Percentiles rank a stretch among this genome's conserved stretches.
Conservation (phyloP, 2,329 filamentous ascomycete genomes). For the Botrytis tulipae region DNA sequence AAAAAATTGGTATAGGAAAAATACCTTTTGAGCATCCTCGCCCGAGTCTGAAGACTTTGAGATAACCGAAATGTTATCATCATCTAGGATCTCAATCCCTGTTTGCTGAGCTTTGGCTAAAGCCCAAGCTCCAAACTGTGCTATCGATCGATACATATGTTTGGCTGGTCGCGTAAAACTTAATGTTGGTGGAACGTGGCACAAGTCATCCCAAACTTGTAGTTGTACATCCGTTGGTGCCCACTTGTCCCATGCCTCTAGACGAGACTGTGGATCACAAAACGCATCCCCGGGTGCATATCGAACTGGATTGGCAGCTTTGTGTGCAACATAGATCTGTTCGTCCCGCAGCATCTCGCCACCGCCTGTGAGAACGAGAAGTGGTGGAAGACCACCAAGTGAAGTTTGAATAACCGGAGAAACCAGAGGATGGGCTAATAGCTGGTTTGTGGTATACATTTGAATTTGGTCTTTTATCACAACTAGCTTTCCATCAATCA, state of each 20-base stretch:
- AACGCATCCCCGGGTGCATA: conserved; percentile 68
- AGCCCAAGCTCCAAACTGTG: conserved; percentile 92
- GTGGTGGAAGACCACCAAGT: conserved; percentile 82
- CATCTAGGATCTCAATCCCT: conserved; percentile 77
- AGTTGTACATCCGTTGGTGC: conserved; percentile 86
- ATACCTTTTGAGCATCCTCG: conserved; percentile 33
- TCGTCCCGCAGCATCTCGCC: conserved; percentile 90
- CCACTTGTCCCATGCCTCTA: conserved; percentile 55
- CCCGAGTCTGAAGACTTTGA: conserved; percentile 54
- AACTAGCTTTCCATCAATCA: conserved; percentile 67
- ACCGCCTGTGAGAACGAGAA: conserved; percentile 83
- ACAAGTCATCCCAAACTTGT: conserved; percentile 94
- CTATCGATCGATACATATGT: conserved; percentile 88
- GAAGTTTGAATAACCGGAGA: conserved; percentile 86
- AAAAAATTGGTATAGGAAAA: conserved; percentile 9
- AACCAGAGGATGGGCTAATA: conserved; percentile 83
- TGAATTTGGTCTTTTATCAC: conserved; percentile 90
- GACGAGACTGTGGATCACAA: conserved; percentile 56
- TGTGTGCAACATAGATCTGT: conserved; percentile 92
- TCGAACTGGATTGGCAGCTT: conserved; percentile 77
- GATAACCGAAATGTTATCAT: conserved; percentile 73
- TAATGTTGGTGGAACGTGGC: conserved; percentile 88
- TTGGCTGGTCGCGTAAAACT: conserved; percentile 96
- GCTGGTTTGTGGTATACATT: conserved; percentile 77
- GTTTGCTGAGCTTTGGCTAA: conserved; percentile 77